These are phyloP conservation scores for Talaromyces atroroseus DNA, from an alignment of 2,329 filamentous ascomycete genomes.

Conservation along the genomic window DNA sequence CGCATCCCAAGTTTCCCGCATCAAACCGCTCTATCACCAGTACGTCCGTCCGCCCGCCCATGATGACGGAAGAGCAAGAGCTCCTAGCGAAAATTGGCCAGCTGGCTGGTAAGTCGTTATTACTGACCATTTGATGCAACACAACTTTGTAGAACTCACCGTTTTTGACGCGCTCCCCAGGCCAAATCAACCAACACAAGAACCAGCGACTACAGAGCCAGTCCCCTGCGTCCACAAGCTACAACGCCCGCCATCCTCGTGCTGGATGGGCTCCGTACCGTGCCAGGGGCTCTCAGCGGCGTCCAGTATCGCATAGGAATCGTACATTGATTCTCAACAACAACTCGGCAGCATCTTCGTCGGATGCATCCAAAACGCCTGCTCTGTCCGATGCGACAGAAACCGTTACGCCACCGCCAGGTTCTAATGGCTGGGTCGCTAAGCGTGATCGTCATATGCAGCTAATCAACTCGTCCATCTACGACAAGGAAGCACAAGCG, in stretches of 20 bases:
- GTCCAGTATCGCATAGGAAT: conserved; percentile 45
- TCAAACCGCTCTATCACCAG: not conserved
- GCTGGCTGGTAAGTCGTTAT: conserved; percentile 47
- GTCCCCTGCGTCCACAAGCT: conserved; percentile 20
- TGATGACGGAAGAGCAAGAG: conserved; percentile 52
- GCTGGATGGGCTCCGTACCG: conserved; percentile 42
- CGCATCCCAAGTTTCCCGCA: not conserved
- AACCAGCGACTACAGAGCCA: conserved; percentile 43
- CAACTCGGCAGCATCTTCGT: conserved; percentile 12
- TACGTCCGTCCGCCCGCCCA: conserved; percentile 5
- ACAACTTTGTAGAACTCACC: conserved; percentile 39
- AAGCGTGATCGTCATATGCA: conserved; percentile 73
- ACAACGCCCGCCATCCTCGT: conserved; percentile 22
- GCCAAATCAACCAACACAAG: conserved; percentile 75
- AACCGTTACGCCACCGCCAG: conserved; percentile 7
- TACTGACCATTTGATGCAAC: not conserved
- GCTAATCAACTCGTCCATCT: conserved; percentile 74
- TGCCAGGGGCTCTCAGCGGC: conserved; percentile 34
- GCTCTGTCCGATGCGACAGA: conserved; percentile 1
- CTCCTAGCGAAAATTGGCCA: conserved; percentile 53
- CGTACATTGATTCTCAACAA: conserved; percentile 63
- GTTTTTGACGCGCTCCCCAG: conserved; percentile 37
- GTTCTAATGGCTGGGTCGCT: conserved; percentile 57
- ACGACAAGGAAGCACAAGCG: conserved; percentile 65
- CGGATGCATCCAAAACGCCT: conserved; percentile 1